These are phyloP conservation scores for Pleurostoma richardsiae DNA, from an alignment of 2,329 filamentous ascomycete species.

Conservation along the genomic window DNA sequence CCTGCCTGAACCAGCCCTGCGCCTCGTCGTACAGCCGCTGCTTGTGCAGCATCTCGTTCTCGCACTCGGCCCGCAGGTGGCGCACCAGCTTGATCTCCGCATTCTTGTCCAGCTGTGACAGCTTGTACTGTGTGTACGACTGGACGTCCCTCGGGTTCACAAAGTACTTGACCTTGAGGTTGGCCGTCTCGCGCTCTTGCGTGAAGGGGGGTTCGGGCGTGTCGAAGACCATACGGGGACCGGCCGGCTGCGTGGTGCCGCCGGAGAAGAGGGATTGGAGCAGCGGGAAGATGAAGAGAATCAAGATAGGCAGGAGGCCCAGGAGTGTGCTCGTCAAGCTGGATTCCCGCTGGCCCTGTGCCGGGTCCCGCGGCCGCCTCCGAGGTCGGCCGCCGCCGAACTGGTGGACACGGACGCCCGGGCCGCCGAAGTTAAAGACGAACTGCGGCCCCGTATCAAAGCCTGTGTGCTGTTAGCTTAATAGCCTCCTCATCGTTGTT, in stretches of 20 bases:
- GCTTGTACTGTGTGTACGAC: slow-evolving; percentile 63
- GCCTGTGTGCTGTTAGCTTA: slow-evolving; percentile 22
- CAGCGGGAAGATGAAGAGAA: slow-evolving; percentile 83
- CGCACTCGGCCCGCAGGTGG: slow-evolving; percentile 65
- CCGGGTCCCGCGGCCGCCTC: slow-evolving; percentile 65
- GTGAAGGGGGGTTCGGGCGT: slow-evolving; percentile 66
- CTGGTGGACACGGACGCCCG: slow-evolving; percentile 89
- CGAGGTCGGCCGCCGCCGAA: slow-evolving; percentile 80
- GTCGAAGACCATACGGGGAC: slow-evolving; percentile 75
- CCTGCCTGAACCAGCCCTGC: slow-evolving; percentile 81
- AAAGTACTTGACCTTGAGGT: slow-evolving; percentile 75
- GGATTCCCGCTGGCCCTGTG: slow-evolving; percentile 43
- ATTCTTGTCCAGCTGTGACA: slow-evolving; percentile 67
- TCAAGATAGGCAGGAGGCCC: slow-evolving; percentile 78
- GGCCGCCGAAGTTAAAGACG: slow-evolving; percentile 91
- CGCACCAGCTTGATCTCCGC: slow-evolving; percentile 73
- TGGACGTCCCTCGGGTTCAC: slow-evolving; percentile 75
- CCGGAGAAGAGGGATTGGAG: slow-evolving; percentile 74
- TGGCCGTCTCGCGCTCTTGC: slow-evolving; percentile 63
- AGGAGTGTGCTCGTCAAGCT: slow-evolving; percentile 55
- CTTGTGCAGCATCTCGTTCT: slow-evolving; percentile 62
- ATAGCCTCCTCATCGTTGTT: neutral
- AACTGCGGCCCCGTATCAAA: slow-evolving; percentile 83
- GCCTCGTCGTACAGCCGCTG: slow-evolving; percentile 70
- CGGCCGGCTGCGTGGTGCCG: slow-evolving; percentile 40